Evolutionary conservation across 2,329 filamentous ascomycete genomes (phyloP).

Genomic region (Thielaviopsis musarum): DNA sequence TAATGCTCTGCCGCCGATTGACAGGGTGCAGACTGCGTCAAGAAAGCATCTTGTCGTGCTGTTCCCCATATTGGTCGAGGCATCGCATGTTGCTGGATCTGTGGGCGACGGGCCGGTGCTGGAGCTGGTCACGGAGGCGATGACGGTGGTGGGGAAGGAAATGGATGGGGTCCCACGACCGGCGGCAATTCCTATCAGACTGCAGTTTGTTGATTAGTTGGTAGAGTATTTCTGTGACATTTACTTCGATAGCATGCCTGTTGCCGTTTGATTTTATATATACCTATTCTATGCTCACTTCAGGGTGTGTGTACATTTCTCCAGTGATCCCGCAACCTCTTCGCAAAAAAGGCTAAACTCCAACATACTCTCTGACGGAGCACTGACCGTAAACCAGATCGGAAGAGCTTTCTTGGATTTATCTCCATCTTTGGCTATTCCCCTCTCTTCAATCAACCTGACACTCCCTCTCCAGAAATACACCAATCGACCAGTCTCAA

Average conservation of each 20-base stretch:
- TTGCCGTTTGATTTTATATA: background rate
- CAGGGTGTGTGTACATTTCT: conserved; percentile 15
- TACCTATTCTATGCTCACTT: background rate
- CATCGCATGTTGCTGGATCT: conserved; percentile 38
- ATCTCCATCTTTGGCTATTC: background rate
- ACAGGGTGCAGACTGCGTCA: conserved; percentile 35
- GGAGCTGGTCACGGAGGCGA: conserved; percentile 37
- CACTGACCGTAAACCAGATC: background rate
- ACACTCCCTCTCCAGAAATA: conserved; percentile 53
- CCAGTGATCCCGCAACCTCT: conserved; percentile 51
- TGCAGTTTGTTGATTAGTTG: background rate
- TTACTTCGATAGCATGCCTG: background rate
- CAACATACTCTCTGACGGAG: conserved; percentile 30
- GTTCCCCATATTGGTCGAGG: conserved; percentile 59
- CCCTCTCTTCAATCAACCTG: conserved; percentile 39
- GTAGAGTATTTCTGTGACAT: background rate
- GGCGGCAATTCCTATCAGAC: background rate
- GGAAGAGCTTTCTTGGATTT: background rate
- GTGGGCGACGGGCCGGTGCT: conserved; percentile 44
- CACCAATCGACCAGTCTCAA: conserved; percentile 38
- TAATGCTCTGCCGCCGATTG: conserved; percentile 44
- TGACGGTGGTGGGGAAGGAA: conserved; percentile 46
- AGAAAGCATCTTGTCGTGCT: conserved; percentile 66
- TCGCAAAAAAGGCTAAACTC: conserved; percentile 69
- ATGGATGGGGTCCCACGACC: conserved; percentile 18